Base-by-base conservation (phyloP, 1,139 yeast species). In the Candida sp. region DNA sequence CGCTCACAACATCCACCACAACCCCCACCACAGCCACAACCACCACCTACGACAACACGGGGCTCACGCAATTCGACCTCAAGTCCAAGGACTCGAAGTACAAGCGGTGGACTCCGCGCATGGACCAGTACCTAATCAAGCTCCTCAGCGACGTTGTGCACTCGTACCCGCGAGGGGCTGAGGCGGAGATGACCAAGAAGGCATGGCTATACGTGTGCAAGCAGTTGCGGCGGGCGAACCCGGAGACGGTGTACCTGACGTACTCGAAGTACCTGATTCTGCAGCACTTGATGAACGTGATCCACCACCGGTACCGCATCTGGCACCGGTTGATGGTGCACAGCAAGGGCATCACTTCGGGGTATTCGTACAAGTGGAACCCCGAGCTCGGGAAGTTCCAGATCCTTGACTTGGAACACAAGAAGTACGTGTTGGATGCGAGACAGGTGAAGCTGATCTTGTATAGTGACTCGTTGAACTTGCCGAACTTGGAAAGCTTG, bases 261-360 rank as follows among this genome's bases (percentile, higher is more conserved):
- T 74, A 73, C 50, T 74, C 79, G 27, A 74, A 74, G 51, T 74
- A 73, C 51, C 72, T 77, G 5, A 72, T 78, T 49, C 75, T 68
- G 49, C 79, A 74, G 52, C 79, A 74, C 60, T 58, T 74, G 32
- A 54, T 59, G 23, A 70, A 72, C 50, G 79, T 74, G 26, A 72
- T 69, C 45, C 78, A 74, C 47, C 73, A 67, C 53, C 52, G 78
- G 34, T 74, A 73, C 54, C 71, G 68, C 51, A 67, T 74, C 44
- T 68, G 79, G 78, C 70, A 60, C 49, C 60, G 63, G 22, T 63
- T 74, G 47, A 69, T 73, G 73, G 49, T 68, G 32, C 73, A 72
- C 51, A 66, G 66, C 52, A 58, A 60, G 41, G 56, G 56, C 11
- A 54, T 63, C 2, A 48, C 60, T 5, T 54, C 53, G 3, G 68